Conservation (phyloP, 352 stramenopile species). For the Hyaloperonospora arabidopsidis region DNA sequence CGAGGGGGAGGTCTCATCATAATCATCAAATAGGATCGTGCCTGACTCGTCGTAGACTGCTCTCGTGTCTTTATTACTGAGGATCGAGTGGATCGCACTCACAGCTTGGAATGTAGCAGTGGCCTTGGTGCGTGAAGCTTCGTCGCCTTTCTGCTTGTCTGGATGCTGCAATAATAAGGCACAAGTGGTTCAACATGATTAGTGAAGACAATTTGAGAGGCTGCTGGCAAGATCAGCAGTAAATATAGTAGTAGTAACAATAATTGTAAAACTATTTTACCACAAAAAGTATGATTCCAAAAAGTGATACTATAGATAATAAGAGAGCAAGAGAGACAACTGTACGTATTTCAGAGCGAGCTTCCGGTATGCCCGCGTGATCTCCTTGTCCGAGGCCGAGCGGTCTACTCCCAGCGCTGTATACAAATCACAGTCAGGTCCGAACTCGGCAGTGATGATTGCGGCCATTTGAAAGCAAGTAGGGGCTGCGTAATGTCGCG, state of each 20-base stretch:
- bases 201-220: no score
- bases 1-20: constrained; percentile 40
- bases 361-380: constrained; percentile 63
- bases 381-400: constrained; percentile 55
- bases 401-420: constrained; percentile 55
- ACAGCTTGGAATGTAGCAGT: constrained; percentile 84
- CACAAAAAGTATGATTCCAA: no score
- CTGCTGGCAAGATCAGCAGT: no score
- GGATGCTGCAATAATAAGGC: constrained; percentile 52
- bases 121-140: constrained; percentile 35
- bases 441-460: constrained; percentile 52
- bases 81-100: constrained; percentile 76
- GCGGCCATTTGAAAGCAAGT: constrained; percentile 17
- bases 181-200: no score
- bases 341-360: constrained; percentile 62
- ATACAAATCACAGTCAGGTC: constrained; percentile 68
- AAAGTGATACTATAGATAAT: constrained; percentile 4
- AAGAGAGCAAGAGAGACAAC: constrained; percentile 1
- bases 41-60: constrained; percentile 83
- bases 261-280: no score
- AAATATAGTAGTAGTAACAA: no score
- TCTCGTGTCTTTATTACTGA: constrained; percentile 68
- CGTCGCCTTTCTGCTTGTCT: constrained; percentile 84
- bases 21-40: constrained; percentile 44
- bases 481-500: no score